A percentile compares a stretch with the other conserved stretches of the same genome.
Evolutionary conservation across 371 early-diverging fungal species (phyloP).

Genomic region (Mortierella polycephala): DNA sequence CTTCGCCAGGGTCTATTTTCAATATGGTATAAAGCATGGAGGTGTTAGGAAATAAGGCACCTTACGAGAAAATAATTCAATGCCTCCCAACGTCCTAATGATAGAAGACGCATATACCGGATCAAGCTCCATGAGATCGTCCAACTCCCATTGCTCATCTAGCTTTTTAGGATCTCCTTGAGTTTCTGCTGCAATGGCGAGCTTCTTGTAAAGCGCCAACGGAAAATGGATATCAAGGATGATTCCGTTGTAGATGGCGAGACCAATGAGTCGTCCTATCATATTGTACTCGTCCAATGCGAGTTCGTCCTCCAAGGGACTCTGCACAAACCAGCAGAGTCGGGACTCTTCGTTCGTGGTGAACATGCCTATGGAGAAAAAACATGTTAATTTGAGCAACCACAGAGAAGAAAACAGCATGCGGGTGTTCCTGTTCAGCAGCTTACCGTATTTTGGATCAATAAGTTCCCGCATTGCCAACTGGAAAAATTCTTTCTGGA

Average conservation of each 20-base stretch:
- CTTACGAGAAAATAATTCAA: not conserved
- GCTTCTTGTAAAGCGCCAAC: conserved; percentile 90
- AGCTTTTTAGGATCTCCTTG: conserved; percentile 48
- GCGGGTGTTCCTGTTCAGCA: too few relatives aligned
- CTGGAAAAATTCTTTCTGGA: conserved; percentile 97
- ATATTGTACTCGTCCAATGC: conserved; percentile 83
- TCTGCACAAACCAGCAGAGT: conserved; percentile 88
- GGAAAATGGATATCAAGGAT: conserved; percentile 93
- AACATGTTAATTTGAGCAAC: not conserved
- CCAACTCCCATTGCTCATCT: conserved; percentile 66
- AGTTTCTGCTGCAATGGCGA: conserved; percentile 56
- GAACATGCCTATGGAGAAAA: conserved; percentile 75
- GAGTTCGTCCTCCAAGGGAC: conserved; percentile 71
- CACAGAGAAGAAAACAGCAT: too few relatives aligned
- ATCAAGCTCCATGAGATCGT: conserved; percentile 66
- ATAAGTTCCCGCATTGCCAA: conserved; percentile 91
- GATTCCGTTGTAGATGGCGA: conserved; percentile 94
- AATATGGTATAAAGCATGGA: not conserved
- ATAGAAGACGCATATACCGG: conserved; percentile 56
- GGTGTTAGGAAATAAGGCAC: too few relatives aligned
- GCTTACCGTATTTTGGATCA: conserved; percentile 88
- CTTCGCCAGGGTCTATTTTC: conserved; percentile 71
- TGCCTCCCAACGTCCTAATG: not conserved
- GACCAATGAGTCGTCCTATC: conserved; percentile 88
- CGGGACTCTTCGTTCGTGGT: conserved; percentile 83